Evolutionary conservation across 164 flowering plant species (phyloP), one percentile per base, ranked within the genome.

Genomic region (Buxus sempervirens): DNA sequence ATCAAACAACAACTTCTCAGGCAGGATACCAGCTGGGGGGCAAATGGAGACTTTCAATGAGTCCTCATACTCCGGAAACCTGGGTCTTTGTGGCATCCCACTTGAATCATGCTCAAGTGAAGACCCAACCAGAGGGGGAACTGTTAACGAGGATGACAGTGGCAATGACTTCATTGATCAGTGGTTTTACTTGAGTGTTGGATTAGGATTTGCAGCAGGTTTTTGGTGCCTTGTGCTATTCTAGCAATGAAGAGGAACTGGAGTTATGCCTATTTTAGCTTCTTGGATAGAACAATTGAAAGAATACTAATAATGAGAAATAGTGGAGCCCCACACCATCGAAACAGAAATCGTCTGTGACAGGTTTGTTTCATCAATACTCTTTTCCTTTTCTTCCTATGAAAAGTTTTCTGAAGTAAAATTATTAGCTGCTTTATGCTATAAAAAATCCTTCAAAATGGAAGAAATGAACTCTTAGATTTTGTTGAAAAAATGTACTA

Each of bases 1-100:
- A 5, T 84, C 88, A 0, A 54, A 78, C 73, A 86, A 83, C 55
- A 65, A 80, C 45, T 73, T 86, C 23, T 79, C 86, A 0, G 85
- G 88, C 0, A 57, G 0, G 58, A 76, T 84, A 2, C 88, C 90
- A 21, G 53, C 22, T 13, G 13, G 23, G 2, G 80, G 77, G 4
- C 87, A 84, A 38, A 7, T 81, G 63, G 20, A 70, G 16, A 77
- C 83, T 20, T 79, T 82, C 22, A 63, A 62, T 32, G 70, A 59
- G 22, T 57, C 76, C 5, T 12, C 79, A 12, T 84, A 64, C 62
- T 55, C 21, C 9, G 82, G 80, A 26, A 86, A 86, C 25, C 61
- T 73, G 0, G 62, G 68, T 16, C 83, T 86, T 12, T 84, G 86
- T 72, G 90, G 86, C 15, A 14, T 25, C 64, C 84, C 79, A 26